Percentiles rank a stretch among this genome's conserved stretches.
phyloP scores from a whole-genome alignment of 2,329 filamentous ascomycete genomes.

The Hymenoscyphus infarciens region DNA sequence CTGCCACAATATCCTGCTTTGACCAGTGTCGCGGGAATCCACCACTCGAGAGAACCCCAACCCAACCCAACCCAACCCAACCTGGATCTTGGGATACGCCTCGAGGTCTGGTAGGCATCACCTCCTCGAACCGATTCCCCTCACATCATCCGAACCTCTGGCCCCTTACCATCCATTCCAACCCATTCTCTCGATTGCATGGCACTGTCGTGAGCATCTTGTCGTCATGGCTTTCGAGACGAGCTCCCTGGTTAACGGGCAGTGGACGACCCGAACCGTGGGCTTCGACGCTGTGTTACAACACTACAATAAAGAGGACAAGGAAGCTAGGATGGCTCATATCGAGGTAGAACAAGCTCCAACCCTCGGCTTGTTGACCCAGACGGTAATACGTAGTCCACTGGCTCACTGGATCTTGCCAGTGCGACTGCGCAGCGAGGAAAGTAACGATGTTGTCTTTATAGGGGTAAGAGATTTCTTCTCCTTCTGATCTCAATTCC shows the following conservation, averaged over 20 bases:
- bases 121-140: neutral
- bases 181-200: neutral
- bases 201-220: neutral
- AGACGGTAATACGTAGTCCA: conserved; percentile 74
- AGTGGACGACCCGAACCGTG: conserved; percentile 36
- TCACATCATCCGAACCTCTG: neutral
- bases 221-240: conserved; percentile 33
- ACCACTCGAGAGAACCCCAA: neutral
- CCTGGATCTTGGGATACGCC: neutral
- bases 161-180: neutral
- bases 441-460: conserved; percentile 79
- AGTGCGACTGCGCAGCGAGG: conserved; percentile 66
- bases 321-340: conserved; percentile 35
- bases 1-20: neutral
- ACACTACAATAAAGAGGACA: conserved; percentile 33
- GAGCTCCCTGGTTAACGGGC: conserved; percentile 33
- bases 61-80: conserved; percentile 1
- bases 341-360: conserved; percentile 42
- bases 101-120: neutral
- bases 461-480: conserved; percentile 61
- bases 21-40: neutral
- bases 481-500: conserved; percentile 11
- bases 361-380: conserved; percentile 69
- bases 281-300: conserved; percentile 43
- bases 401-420: conserved; percentile 74